Evolutionary conservation across 345 rosid species (phyloP), one percentile per base, ranked within the genome.

Genomic region (Salix suchowensis): DNA sequence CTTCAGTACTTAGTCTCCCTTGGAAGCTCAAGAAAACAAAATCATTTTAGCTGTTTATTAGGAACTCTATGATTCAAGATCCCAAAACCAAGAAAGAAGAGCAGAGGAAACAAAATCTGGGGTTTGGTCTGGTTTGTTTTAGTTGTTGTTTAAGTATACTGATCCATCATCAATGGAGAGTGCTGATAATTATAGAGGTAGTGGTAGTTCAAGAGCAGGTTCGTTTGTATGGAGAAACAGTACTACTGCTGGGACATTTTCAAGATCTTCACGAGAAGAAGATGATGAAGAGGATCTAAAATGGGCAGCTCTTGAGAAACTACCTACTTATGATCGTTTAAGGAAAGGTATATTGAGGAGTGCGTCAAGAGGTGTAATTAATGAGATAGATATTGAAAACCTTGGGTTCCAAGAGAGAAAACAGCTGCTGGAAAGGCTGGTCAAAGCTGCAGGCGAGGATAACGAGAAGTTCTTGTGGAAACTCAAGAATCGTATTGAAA

Each of bases 211-310:
- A n/a, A 11, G 65, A 6, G 78, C 74, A 19, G 76, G 76, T 37
- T 42, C 76, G n/a, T 75, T 84, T 1, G 37, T 83, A 68, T 86
- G 82, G 86, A 84, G 86, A 77, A 82, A 77, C 78, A 75, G 54
- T 24, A 78, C 83, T 24, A 78, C 83, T 11, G 64, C 36, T 28
- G 90, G 87, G 12, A 82, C 70, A 6, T 88, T 90, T 70, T 90
- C 94, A 6, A 79, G 70, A 44, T 90, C 97, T 4, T 85, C 89
- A 11, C 46, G 89, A 39, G 88, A 85, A 5, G 96, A 84, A 75
- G 87, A 90, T 52, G 97, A 90, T 1, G 91, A 88, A 61, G 88
- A 88, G 61, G 88, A 86, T 26, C 78, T 88, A 9, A 77, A 76
- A 68, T 88, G 91, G 89, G 91, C 91, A 1, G 88, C 85, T 0